Evolutionary conservation across 78 protist genomes (phyloP).

Genomic region (Chrysochromulina tobinii): DNA sequence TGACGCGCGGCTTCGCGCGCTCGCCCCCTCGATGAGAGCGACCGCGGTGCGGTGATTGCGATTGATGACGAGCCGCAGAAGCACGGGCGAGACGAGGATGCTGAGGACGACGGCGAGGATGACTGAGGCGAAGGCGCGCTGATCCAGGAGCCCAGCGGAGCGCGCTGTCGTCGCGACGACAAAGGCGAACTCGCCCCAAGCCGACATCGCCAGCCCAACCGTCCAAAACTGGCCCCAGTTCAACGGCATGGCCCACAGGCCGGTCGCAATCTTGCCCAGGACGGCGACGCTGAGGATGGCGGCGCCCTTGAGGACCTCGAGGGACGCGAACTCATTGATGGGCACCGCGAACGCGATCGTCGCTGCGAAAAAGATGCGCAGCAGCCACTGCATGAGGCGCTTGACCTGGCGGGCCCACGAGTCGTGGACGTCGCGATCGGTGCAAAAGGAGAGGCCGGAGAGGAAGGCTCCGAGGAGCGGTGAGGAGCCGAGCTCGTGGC

Average conservation of each 20-base stretch:
- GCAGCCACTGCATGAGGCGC: background rate
- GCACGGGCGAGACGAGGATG: background rate
- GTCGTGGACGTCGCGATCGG: background rate
- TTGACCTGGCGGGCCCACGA: background rate
- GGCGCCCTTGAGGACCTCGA: background rate
- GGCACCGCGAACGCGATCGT: background rate
- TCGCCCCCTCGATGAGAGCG: background rate
- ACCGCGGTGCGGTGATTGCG: background rate
- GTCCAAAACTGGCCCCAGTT: background rate
- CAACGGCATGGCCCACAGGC: no score
- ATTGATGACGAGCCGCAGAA: background rate
- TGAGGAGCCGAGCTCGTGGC: background rate
- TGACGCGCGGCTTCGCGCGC: background rate
- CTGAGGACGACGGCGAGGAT: background rate
- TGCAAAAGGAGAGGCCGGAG: background rate
- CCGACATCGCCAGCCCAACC: background rate
- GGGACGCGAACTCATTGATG: background rate
- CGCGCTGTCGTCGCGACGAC: background rate
- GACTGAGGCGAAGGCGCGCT: background rate
- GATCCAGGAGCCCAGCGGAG: background rate
- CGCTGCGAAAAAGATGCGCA: background rate
- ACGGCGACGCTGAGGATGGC: background rate
- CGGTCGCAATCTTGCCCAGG: background rate
- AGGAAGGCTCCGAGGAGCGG: slow-evolving; percentile 20
- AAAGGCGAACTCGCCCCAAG: slow-evolving; percentile 23